Evolutionary conservation across 1,139 yeast genomes (phyloP).

Genomic region (Kodamaea arcana): DNA sequence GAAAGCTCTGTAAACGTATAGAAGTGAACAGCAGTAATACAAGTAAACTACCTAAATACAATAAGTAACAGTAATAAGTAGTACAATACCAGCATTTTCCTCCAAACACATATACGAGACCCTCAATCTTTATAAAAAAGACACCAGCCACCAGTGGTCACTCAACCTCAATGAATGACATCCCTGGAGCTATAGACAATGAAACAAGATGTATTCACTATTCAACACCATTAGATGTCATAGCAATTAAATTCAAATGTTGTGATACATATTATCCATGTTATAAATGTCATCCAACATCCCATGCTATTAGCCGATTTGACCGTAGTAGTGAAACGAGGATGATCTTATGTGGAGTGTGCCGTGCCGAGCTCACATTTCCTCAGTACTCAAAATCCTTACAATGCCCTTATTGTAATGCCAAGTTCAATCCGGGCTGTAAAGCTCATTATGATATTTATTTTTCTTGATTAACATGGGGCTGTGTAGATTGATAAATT

Average conservation of each 20-base stretch:
- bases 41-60: too few relatives aligned
- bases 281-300: constrained; percentile 32
- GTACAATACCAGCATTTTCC: too few relatives aligned
- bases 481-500: too few relatives aligned
- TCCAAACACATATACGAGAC: too few relatives aligned
- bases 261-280: constrained; percentile 38
- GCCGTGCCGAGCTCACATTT: constrained; percentile 28
- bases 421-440: constrained; percentile 38
- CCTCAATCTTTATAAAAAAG: too few relatives aligned
- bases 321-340: background rate
- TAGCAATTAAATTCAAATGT: constrained; percentile 41
- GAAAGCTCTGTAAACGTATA: too few relatives aligned
- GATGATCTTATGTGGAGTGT: constrained; percentile 38
- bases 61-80: too few relatives aligned
- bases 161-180: too few relatives aligned
- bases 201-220: constrained; percentile 41
- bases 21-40: too few relatives aligned
- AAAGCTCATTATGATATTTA: constrained; percentile 34
- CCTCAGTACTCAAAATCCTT: constrained; percentile 18
- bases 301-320: constrained; percentile 4
- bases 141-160: too few relatives aligned
- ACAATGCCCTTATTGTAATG: constrained; percentile 24
- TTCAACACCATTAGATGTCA: constrained; percentile 31
- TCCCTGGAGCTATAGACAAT: constrained; percentile 19
- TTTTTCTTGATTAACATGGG: constrained; percentile 27